phyloP scores from a whole-genome alignment of 345 rosid genomes.

The Syzygium aromaticum region DNA sequence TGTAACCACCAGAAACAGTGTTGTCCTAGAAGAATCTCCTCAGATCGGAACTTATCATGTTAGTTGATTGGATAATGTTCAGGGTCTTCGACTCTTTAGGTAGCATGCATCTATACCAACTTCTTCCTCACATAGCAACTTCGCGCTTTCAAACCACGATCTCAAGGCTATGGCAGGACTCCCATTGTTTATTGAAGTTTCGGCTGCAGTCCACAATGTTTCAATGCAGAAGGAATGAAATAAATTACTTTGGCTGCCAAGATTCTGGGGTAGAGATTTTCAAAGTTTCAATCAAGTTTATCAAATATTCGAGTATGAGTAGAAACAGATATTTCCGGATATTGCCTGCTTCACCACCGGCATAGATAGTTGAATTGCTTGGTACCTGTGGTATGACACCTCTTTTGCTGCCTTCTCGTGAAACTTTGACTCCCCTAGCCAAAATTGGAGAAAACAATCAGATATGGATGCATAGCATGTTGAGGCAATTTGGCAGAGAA shows the following conservation, averaged over 20 bases:
- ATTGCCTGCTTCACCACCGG: slow-evolving; percentile 9
- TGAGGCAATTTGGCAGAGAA: not conserved
- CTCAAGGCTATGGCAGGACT: too few relatives aligned
- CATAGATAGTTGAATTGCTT: not conserved
- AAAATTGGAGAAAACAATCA: not conserved
- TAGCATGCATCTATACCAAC: too few relatives aligned
- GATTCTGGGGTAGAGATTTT: not conserved
- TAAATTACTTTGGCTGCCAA: not conserved
- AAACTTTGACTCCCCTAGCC: not conserved
- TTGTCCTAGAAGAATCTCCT: too few relatives aligned
- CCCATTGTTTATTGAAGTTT: too few relatives aligned
- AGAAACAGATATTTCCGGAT: slow-evolving; percentile 1
- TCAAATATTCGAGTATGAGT: not conserved
- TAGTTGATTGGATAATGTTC: too few relatives aligned
- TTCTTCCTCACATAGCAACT: too few relatives aligned
- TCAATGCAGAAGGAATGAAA: not conserved
- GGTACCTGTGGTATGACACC: not conserved
- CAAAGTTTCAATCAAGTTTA: not conserved
- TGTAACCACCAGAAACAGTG: too few relatives aligned
- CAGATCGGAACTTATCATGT: too few relatives aligned
- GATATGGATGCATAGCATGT: not conserved
- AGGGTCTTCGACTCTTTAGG: too few relatives aligned
- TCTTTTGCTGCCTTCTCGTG: not conserved
- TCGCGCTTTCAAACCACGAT: too few relatives aligned
- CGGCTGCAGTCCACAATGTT: too few relatives aligned